Percentiles rank a stretch among this genome's conserved stretches.
phyloP scores from a whole-genome alignment of 2,329 filamentous ascomycete species.

The Botrytis tulipae region DNA sequence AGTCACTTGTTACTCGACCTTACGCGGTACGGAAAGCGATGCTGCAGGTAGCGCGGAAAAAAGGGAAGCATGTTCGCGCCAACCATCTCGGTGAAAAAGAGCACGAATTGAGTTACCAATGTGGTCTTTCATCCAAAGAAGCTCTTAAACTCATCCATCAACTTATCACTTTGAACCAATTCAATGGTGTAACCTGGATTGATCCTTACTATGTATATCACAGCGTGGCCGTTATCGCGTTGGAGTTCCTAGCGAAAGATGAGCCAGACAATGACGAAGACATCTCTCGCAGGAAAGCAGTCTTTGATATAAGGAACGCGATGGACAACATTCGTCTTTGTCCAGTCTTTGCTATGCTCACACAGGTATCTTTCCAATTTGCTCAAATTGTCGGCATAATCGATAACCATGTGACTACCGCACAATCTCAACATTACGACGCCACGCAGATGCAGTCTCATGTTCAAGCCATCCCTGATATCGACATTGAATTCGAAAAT shows the following conservation, averaged over 20 bases:
- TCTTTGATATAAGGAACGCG: slow-evolving; percentile 33
- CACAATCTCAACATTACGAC: slow-evolving; percentile 7
- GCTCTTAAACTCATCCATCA: slow-evolving; percentile 30
- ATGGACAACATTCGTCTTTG: slow-evolving; percentile 34
- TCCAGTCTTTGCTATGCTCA: slow-evolving; percentile 35
- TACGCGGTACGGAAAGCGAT: slow-evolving; percentile 36
- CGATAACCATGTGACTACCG: slow-evolving; percentile 22
- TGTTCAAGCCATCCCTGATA: not conserved
- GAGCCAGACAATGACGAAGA: slow-evolving; percentile 35
- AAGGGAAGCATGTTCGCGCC: slow-evolving; percentile 33
- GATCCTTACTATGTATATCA: slow-evolving; percentile 38
- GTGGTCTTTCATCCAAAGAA: slow-evolving; percentile 32
- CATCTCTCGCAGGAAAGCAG: slow-evolving; percentile 29
- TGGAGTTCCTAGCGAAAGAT: slow-evolving; percentile 36
- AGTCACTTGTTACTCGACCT: slow-evolving; percentile 34
- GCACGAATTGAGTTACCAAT: slow-evolving; percentile 30
- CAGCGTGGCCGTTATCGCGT: slow-evolving; percentile 34
- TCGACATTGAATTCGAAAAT: slow-evolving; percentile 12
- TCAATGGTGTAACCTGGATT: slow-evolving; percentile 36
- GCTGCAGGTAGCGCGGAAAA: slow-evolving; percentile 32
- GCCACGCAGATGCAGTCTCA: not conserved
- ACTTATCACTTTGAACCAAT: slow-evolving; percentile 29
- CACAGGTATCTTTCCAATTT: slow-evolving; percentile 35
- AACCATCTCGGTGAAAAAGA: slow-evolving; percentile 34
- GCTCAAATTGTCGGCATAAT: slow-evolving; percentile 38